These are phyloP conservation scores for Beta vulgaris DNA, from an alignment of 148 eudicot genomes.

Conservation along the genomic window DNA sequence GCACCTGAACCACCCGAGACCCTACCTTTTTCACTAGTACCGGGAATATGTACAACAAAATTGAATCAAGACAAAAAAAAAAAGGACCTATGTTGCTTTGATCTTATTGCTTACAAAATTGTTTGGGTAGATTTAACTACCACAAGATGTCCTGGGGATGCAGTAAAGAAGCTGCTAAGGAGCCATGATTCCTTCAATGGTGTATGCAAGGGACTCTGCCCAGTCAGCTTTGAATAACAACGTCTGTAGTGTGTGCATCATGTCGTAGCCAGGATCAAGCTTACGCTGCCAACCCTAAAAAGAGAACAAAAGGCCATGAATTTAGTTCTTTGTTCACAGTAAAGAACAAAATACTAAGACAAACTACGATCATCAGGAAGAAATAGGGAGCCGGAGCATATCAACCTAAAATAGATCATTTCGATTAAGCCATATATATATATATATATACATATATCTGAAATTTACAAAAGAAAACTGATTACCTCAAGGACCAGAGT, in stretches of 20 bases:
- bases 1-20: neutral
- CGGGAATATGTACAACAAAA: conserved; percentile 20
- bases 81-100: conserved; percentile 13
- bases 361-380: neutral
- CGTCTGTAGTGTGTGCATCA: conserved; percentile 80
- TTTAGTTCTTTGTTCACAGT: no score
- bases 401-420: no score
- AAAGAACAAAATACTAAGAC: no score
- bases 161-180: conserved; percentile 33
- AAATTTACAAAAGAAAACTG: neutral
- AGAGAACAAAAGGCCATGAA: neutral
- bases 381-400: no score
- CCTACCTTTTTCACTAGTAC: neutral
- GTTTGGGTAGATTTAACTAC: conserved; percentile 19
- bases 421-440: no score
- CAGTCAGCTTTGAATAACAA: conserved; percentile 74
- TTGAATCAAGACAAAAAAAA: conserved; percentile 1
- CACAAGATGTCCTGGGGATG: neutral
- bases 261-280: conserved; percentile 84
- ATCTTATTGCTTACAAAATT: conserved; percentile 30
- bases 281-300: conserved; percentile 93
- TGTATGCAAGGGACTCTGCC: conserved; percentile 82
- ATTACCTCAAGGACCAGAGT: conserved; percentile 47
- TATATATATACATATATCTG: no score
- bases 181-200: conserved; percentile 89